Conservation (phyloP, 148 eudicot species). For the Gaultheria prostrata region DNA sequence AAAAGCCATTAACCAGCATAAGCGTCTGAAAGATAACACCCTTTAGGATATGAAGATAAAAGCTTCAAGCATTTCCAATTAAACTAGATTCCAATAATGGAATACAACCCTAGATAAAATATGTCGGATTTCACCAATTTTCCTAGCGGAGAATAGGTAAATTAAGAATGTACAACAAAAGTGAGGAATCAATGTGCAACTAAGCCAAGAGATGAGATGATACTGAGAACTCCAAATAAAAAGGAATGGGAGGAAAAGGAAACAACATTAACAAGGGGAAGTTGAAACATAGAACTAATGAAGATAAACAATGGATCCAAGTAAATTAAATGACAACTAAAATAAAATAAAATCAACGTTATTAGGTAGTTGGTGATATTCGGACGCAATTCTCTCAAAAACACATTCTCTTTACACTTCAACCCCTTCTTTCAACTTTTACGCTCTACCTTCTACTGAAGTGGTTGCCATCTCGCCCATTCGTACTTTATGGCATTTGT, state of each 20-base stretch:
- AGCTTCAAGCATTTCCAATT: background rate
- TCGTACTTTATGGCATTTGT: background rate
- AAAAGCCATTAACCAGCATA: background rate
- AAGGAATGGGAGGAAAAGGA: background rate
- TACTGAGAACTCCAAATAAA: background rate
- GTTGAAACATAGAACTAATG: background rate
- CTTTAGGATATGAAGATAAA: background rate
- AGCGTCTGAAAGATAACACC: background rate
- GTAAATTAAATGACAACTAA: background rate
- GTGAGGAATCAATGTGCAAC: background rate
- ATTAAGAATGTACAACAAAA: background rate
- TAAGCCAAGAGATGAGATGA: background rate
- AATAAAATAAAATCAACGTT: background rate
- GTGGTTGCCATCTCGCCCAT: background rate
- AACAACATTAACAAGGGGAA: background rate
- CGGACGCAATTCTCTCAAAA: background rate
- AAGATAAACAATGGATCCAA: background rate
- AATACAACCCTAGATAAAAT: background rate
- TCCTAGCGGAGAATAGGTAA: background rate
- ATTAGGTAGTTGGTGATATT: background rate
- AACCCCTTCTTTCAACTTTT: background rate
- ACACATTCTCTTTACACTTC: background rate
- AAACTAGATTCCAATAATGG: background rate
- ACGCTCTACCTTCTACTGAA: background rate
- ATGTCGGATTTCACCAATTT: background rate